Base-by-base conservation (phyloP, 495 filamentous ascomycete species). In the Xylaria curta region DNA sequence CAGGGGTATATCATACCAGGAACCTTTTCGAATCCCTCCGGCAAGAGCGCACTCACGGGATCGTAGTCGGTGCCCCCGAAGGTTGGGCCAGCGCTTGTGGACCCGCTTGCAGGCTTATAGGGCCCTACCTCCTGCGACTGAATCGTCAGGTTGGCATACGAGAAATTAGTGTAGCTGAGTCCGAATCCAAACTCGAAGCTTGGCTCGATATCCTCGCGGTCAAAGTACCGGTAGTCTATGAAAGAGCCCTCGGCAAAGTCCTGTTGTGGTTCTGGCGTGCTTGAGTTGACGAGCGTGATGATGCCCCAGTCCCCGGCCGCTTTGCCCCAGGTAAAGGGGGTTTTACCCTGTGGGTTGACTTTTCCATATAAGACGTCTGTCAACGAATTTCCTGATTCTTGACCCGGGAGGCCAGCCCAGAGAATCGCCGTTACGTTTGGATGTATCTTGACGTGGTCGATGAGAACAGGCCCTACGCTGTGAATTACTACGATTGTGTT, bases 361-460 rank as follows among this genome's bases (percentile, higher is more conserved):
- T 78, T 80, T 0, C 86, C 87, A 47, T 83, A 87, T 0, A 89
- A 76, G 17, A 90, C 81, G 60, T 90, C 85, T 0, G 82, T 79
- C 0, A 90, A 74, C 0, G 82, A 79, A 73, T 89, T 86, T 1
- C 88, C 88, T 5, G 83, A 84, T 66, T 91, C 87, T 65, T 91
- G 83, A 3, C 85, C 88, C 0, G 87, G 87, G 1, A 87, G 83
- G 42, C 86, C 85, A 0, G 85, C 86, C 74, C 82, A 85, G 7
- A 90, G 72, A 33, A 90, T 85, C 9, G 87, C 87, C 3, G 84
- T 88, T 12, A 91, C 85, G 75, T 91, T 91, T 0, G 86, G 85
- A 69, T 90, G 76, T n/a, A 81, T 76, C 12, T 83, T 80, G 60
- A 83, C 83, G 1, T 83, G 77, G 36, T 86, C 81, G 7, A 86